These are phyloP conservation scores for Fomitopsis serialis DNA, from an alignment of 768 basidiomycete genomes.

Conservation along the genomic window DNA sequence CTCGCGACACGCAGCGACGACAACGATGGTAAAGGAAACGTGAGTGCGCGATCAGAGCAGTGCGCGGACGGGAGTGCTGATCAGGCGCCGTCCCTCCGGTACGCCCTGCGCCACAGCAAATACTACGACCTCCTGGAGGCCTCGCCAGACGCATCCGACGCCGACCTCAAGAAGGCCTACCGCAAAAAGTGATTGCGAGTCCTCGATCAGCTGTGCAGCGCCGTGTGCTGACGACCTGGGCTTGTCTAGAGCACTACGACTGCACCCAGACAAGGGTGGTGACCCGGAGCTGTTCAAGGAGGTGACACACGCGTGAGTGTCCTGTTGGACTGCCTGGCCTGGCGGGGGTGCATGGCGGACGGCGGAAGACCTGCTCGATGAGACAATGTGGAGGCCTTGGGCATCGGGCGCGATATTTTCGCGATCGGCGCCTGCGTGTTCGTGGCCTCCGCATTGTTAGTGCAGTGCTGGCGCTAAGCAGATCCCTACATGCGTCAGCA, in stretches of 20 bases:
- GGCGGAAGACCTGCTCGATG: too few relatives aligned
- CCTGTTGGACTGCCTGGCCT: background rate
- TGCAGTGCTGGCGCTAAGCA: too few relatives aligned
- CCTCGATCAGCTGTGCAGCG: background rate
- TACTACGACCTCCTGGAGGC: conserved; percentile 93
- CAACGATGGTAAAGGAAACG: conserved; percentile 75
- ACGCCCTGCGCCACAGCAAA: conserved; percentile 45
- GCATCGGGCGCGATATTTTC: too few relatives aligned
- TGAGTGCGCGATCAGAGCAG: conserved; percentile 25
- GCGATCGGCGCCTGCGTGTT: too few relatives aligned
- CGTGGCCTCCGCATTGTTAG: too few relatives aligned
- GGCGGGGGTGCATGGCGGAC: background rate
- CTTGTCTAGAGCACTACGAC: conserved; percentile 62
- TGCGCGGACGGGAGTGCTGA: background rate
- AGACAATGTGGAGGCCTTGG: too few relatives aligned
- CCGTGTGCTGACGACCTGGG: conserved; percentile 1
- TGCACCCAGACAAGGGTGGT: conserved; percentile 93
- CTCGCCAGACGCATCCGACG: conserved; percentile 67
- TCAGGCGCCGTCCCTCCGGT: background rate
- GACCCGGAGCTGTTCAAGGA: conserved; percentile 98
- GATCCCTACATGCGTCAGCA: too few relatives aligned
- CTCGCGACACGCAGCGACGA: conserved; percentile 9
- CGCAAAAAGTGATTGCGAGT: conserved; percentile 67
- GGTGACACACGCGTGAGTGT: conserved; percentile 76
- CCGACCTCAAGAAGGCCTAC: conserved; percentile 92